Base-by-base conservation (phyloP, 1,284 basidiomycete species). In the Leccinum pachyderme region DNA sequence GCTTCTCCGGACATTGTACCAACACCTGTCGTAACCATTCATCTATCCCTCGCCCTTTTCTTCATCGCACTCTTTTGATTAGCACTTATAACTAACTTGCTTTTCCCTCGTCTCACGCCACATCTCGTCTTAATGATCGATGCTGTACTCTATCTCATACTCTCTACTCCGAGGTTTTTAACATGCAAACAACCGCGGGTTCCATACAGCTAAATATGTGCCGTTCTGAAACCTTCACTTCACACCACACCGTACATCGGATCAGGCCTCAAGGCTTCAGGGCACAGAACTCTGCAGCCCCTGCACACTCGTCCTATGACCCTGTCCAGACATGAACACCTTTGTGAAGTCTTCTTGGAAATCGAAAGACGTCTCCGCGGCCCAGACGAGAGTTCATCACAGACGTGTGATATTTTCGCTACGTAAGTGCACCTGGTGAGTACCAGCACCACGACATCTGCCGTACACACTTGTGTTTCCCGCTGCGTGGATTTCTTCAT, bases 51-150 rank as follows among this genome's bases (percentile, higher is more conserved):
- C 47, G 47, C 18, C 18, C 18, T 31, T 49, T 46, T 53, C 44
- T 27, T 52, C 39, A 7, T 55, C 43, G 24, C 57, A 52, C 31
- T 56, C 61, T 57, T 63, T 63, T 63, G 51, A 55, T 56, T 61
- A 51, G 43, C 53, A 53, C 49, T 32, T 55, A 18, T 46, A 13
- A 47, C 51, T 15, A n/a, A 27, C 44, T 27, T 45, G 53, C 11
- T 12, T 47, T 49, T 43, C 39, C 39, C 41, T 32, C 53, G 32
- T 53, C 44, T 18, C 53, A 57, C 47, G 24, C 50, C 59, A 52
- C 48, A 51, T 55, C 25, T 35, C 33, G n/a, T 48, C 4, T n/a
- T 52, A 61, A 51, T 49, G 45, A 53, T 13, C 52, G 44, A 39
- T 45, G 29, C 22, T 60, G 60, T 55, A 54, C 53, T 51, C 37